A percentile compares a stretch with the other conserved stretches of the same genome.
phyloP scores from a whole-genome alignment of 306 rosid genomes.

The Trifolium repens region DNA sequence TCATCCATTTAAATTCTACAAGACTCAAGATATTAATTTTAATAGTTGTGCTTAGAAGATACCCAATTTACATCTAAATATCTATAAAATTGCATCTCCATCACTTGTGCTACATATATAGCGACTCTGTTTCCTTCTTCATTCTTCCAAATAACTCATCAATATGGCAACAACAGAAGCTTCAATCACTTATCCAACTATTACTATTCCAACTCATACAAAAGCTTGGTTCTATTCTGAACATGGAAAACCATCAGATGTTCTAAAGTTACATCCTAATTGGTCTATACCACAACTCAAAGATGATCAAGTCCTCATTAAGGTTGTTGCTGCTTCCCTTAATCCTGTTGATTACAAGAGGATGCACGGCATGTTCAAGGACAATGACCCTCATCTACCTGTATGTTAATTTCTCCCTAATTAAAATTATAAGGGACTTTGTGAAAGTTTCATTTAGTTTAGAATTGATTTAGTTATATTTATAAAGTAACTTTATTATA shows the following conservation, averaged over 20 bases:
- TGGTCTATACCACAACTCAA: slow-evolving; percentile 51
- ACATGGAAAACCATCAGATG: slow-evolving; percentile 52
- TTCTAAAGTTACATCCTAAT: slow-evolving; percentile 55
- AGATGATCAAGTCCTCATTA: slow-evolving; percentile 64
- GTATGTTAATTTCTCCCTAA: slow-evolving; percentile 9
- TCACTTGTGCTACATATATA: neutral
- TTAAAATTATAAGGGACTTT: neutral
- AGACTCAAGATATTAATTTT: no score
- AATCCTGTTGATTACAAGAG: slow-evolving; percentile 76
- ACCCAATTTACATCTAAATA: no score
- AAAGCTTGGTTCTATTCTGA: slow-evolving; percentile 72
- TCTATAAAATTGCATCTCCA: neutral
- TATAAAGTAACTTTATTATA: no score
- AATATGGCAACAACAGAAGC: neutral
- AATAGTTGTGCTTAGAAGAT: no score
- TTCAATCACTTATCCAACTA: neutral
- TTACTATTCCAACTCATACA: slow-evolving; percentile 39
- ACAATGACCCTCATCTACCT: slow-evolving; percentile 47
- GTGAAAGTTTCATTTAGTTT: neutral
- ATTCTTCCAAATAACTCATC: neutral
- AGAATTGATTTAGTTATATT: neutral
- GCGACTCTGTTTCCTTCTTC: neutral
- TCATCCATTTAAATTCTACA: no score
- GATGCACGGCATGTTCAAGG: slow-evolving; percentile 36
- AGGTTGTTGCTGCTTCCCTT: slow-evolving; percentile 68